These are phyloP conservation scores for Gaeumannomyces sp. DNA, from an alignment of 2,329 filamentous ascomycete species.

Conservation along the genomic window DNA sequence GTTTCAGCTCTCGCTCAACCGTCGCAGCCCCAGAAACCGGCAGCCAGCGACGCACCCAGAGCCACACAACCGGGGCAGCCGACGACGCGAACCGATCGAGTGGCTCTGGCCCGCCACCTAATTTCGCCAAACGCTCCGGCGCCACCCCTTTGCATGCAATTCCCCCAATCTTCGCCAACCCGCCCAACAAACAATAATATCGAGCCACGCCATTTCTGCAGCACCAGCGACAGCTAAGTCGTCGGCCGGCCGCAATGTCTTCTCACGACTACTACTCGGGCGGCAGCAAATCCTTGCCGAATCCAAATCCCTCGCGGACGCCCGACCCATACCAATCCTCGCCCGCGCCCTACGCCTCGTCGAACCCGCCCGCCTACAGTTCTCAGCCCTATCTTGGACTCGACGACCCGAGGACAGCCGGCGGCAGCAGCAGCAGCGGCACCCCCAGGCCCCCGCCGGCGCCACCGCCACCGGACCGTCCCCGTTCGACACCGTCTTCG, in stretches of 20 bases:
- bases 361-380: slow-evolving; percentile 25
- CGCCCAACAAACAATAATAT: no score
- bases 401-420: slow-evolving; percentile 20
- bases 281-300: slow-evolving; percentile 31
- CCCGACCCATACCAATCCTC: slow-evolving; percentile 17
- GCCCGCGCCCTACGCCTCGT: slow-evolving; percentile 15
- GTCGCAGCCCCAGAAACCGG: no score
- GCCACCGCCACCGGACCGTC: slow-evolving; percentile 17
- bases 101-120: no score
- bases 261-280: slow-evolving; percentile 57
- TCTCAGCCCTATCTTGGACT: slow-evolving; percentile 29
- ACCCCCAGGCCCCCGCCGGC: slow-evolving; percentile 18
- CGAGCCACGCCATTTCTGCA: no score
- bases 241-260: slow-evolving; percentile 39
- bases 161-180: no score
- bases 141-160: no score
- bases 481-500: slow-evolving; percentile 61
- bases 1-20: no score
- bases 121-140: no score
- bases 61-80: no score
- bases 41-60: no score
- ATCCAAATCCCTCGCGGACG: slow-evolving; percentile 35
- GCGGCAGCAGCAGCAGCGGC: slow-evolving; percentile 27
- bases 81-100: no score
- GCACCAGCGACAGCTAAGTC: no score